Evolutionary conservation across 768 basidiomycete genomes (phyloP).

Genomic region (Mrakia frigida): DNA sequence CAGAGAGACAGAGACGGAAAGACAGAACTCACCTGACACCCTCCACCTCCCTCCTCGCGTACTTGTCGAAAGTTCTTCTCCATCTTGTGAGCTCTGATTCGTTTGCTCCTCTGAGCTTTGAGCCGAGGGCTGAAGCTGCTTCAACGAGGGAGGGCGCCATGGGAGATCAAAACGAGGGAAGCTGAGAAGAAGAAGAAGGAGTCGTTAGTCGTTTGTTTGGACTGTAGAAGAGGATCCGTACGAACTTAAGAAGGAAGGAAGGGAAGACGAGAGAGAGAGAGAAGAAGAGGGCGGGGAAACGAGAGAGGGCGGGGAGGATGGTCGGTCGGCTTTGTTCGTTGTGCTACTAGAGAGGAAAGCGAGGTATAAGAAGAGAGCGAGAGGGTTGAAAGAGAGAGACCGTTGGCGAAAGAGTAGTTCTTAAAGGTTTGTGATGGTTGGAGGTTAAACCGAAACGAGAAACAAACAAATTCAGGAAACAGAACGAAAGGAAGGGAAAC

Average conservation of each 20-base stretch:
- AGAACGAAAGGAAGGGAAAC: too few relatives aligned
- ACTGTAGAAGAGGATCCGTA: background rate
- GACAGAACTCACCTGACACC: slow-evolving; percentile 72
- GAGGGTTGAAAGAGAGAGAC: background rate
- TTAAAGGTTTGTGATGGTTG: too few relatives aligned
- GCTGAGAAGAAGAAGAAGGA: background rate
- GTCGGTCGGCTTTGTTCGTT: too few relatives aligned
- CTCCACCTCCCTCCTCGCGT: slow-evolving; percentile 64
- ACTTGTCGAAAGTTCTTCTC: slow-evolving; percentile 78
- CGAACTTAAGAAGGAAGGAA: background rate
- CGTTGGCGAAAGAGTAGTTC: too few relatives aligned
- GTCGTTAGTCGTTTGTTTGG: background rate
- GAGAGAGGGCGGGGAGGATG: too few relatives aligned
- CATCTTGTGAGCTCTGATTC: slow-evolving; percentile 83
- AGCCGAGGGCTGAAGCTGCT: slow-evolving; percentile 20
- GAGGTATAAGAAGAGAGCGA: background rate
- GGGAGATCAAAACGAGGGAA: background rate
- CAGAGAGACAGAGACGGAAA: too few relatives aligned
- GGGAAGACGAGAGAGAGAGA: too few relatives aligned
- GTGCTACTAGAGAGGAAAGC: too few relatives aligned
- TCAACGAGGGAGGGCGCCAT: background rate
- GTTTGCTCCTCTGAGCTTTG: slow-evolving; percentile 37
- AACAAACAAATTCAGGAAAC: too few relatives aligned
- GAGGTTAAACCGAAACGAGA: too few relatives aligned
- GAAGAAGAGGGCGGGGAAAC: too few relatives aligned